phyloP scores from a whole-genome alignment of 768 basidiomycete species.

The Lactarius sp. region DNA sequence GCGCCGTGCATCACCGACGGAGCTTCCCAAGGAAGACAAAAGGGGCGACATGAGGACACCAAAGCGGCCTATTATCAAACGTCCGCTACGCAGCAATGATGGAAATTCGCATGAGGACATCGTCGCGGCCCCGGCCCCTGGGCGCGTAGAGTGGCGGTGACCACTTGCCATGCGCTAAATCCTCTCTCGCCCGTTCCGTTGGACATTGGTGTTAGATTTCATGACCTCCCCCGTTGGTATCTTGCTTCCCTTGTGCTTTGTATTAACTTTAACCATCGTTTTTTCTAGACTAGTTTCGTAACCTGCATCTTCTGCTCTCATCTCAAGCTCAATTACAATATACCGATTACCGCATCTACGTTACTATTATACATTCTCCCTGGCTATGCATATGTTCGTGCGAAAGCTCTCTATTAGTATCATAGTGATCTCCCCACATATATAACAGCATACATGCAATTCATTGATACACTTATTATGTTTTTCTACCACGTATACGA shows the following conservation, averaged over 20 bases:
- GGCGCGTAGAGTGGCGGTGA: background rate
- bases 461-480: constrained; percentile 7
- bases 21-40: constrained; percentile 56
- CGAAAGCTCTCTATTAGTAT: constrained; percentile 14
- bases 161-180: constrained; percentile 7
- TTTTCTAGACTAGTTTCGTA: constrained; percentile 7
- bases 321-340: constrained; percentile 16
- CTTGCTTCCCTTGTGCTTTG: background rate
- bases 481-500: constrained; percentile 2
- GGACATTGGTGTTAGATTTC: background rate
- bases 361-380: constrained; percentile 12
- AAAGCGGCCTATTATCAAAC: constrained; percentile 66
- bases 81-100: constrained; percentile 34
- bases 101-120: constrained; percentile 9
- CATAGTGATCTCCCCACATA: constrained; percentile 15
- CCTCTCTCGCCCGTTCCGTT: background rate
- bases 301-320: constrained; percentile 10
- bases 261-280: background rate
- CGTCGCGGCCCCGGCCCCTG: no score
- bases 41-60: constrained; percentile 50
- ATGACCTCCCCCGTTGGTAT: background rate
- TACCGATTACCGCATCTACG: constrained; percentile 19
- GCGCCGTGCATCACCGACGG: constrained; percentile 67
- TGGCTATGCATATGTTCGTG: constrained; percentile 17
- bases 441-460: constrained; percentile 14